Percentiles rank a stretch among this genome's conserved stretches.
Evolutionary conservation across 1,284 basidiomycete genomes (phyloP).

Genomic region (Cutaneotrichosporon sp.): DNA sequence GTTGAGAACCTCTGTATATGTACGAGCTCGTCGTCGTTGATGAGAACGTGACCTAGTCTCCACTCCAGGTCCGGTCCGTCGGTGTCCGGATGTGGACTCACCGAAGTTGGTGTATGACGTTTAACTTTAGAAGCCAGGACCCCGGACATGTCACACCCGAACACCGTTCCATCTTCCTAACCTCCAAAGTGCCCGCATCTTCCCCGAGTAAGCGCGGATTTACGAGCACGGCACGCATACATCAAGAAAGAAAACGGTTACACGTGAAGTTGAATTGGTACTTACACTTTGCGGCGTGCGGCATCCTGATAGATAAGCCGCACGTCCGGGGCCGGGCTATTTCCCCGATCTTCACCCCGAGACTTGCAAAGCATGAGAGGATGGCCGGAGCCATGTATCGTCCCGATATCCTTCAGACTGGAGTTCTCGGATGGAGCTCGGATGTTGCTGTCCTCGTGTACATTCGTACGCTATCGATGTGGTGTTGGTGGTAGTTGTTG

Average conservation of each 20-base stretch:
- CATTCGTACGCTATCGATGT: background rate
- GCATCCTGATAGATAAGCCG: background rate
- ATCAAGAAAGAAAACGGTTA: too few species aligned
- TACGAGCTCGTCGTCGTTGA: background rate
- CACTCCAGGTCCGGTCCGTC: background rate
- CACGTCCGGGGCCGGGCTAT: background rate
- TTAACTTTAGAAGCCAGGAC: background rate
- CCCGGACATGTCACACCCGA: background rate
- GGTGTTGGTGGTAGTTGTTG: background rate
- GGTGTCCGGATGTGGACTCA: background rate
- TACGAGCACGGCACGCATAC: too few species aligned
- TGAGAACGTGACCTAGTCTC: background rate
- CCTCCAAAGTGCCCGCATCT: too few species aligned
- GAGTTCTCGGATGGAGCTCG: background rate
- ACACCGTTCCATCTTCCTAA: background rate
- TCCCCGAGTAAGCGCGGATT: too few species aligned
- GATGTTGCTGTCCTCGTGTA: background rate
- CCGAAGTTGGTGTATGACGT: background rate
- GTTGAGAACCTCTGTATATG: background rate
- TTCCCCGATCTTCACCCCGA: background rate
- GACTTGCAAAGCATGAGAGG: background rate
- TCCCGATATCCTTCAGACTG: background rate
- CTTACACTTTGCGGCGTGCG: background rate
- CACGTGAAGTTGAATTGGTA: too few species aligned
- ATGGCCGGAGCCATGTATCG: background rate